These are phyloP conservation scores for Sordariomycetes sp. DNA, from an alignment of 2,329 filamentous ascomycete species.

Conservation along the genomic window DNA sequence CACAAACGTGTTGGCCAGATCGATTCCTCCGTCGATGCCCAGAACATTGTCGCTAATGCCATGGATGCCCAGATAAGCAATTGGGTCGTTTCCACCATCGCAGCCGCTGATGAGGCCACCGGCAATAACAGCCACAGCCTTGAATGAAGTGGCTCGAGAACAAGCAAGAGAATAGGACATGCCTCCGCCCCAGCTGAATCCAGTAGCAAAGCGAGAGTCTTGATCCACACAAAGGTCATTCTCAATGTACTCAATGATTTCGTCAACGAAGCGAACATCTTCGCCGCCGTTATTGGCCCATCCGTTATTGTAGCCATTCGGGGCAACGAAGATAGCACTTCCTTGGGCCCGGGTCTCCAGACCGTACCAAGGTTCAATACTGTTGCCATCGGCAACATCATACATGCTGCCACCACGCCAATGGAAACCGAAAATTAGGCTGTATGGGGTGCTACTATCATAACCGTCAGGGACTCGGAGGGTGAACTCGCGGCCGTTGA, in stretches of 20 bases:
- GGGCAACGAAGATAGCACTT: slow-evolving; percentile 29
- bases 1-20: slow-evolving; percentile 23
- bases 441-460: slow-evolving; percentile 24
- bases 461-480: slow-evolving; percentile 27
- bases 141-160: slow-evolving; percentile 21
- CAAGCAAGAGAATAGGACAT: slow-evolving; percentile 32
- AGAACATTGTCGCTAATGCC: slow-evolving; percentile 23
- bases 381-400: slow-evolving; percentile 21
- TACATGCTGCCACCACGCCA: slow-evolving; percentile 25
- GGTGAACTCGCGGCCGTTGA: slow-evolving; percentile 25
- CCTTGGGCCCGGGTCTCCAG: slow-evolving; percentile 21
- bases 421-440: slow-evolving; percentile 31
- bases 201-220: slow-evolving; percentile 26
- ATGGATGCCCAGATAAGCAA: slow-evolving; percentile 27
- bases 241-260: slow-evolving; percentile 23
- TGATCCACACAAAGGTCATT: slow-evolving; percentile 28
- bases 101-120: slow-evolving; percentile 20
- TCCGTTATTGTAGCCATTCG: slow-evolving; percentile 26
- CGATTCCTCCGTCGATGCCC: slow-evolving; percentile 17
- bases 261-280: slow-evolving; percentile 28
- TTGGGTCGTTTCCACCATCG: slow-evolving; percentile 19
- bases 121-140: slow-evolving; percentile 22
- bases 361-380: slow-evolving; percentile 26
- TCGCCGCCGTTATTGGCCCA: slow-evolving; percentile 30
- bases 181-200: slow-evolving; percentile 31